A percentile compares a stretch with the other conserved stretches of the same genome.
Conservation (phyloP, 2,329 filamentous ascomycete species). For the Emericellopsis atlantica region DNA sequence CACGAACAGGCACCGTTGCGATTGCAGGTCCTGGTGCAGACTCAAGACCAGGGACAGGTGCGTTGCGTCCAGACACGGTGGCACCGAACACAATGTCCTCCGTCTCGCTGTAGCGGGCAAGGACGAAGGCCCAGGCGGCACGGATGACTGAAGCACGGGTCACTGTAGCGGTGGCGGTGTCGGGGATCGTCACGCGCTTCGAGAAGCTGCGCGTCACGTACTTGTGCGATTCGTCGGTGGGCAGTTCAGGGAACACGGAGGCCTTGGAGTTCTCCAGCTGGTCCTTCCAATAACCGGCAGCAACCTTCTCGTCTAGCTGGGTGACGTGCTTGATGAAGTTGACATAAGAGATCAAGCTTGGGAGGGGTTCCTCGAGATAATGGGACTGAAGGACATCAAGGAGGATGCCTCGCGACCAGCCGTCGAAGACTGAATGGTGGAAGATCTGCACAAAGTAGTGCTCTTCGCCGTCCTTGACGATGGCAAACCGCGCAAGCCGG, state of each 20-base stretch:
- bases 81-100: conserved; percentile 11
- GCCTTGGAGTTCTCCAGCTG: conserved; percentile 5
- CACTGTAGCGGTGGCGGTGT: conserved; percentile 1
- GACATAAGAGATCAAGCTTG: background rate
- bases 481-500: background rate
- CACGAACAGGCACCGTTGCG: conserved; percentile 6
- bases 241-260: conserved; percentile 3
- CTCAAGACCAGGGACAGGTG: conserved; percentile 1
- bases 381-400: background rate
- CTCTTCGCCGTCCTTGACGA: background rate
- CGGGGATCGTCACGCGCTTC: background rate
- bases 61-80: conserved; percentile 10
- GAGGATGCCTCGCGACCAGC: conserved; percentile 5
- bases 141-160: conserved; percentile 10
- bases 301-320: background rate
- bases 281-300: conserved; percentile 4
- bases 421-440: conserved; percentile 10
- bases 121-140: conserved; percentile 15
- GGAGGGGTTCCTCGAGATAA: background rate
- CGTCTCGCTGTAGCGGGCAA: conserved; percentile 6
- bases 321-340: background rate
- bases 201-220: background rate
- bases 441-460: conserved; percentile 6
- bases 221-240: background rate
- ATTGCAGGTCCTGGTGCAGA: conserved; percentile 7